Percentiles rank a stretch among this genome's conserved stretches.
phyloP scores from a whole-genome alignment of 208 protist species.

The Crithidia brevicula region DNA sequence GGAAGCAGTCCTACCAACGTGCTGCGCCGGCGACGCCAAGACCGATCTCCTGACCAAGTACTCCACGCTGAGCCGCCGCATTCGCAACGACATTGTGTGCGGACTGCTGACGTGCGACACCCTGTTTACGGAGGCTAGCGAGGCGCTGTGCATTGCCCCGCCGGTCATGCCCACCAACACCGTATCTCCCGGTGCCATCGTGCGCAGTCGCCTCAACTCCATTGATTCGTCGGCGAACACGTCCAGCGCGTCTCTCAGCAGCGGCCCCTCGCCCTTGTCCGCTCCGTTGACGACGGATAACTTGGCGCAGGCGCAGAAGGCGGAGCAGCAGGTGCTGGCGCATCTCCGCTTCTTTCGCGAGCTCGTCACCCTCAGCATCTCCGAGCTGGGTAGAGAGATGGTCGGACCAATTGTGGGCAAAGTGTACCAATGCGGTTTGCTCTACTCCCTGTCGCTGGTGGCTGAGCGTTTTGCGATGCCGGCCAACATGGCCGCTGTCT shows the following conservation, averaged over 20 bases:
- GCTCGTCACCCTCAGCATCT: slow-evolving; percentile 59
- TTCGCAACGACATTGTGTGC: slow-evolving; percentile 75
- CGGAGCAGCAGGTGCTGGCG: slow-evolving; percentile 68
- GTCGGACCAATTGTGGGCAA: slow-evolving; percentile 68
- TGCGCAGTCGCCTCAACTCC: slow-evolving; percentile 14
- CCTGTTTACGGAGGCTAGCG: slow-evolving; percentile 51
- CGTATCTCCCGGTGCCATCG: not conserved
- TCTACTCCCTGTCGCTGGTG: slow-evolving; percentile 75
- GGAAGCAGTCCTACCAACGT: slow-evolving; percentile 31
- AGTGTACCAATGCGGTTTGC: slow-evolving; percentile 56
- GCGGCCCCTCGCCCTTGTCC: slow-evolving; percentile 10
- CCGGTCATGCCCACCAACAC: not conserved
- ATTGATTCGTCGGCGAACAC: slow-evolving; percentile 22
- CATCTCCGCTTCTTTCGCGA: slow-evolving; percentile 78
- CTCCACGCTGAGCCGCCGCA: slow-evolving; percentile 47
- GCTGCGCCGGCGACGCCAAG: slow-evolving; percentile 14
- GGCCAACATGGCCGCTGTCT: slow-evolving; percentile 30
- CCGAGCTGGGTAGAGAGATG: slow-evolving; percentile 57
- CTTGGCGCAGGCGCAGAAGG: slow-evolving; percentile 10
- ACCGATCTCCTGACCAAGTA: slow-evolving; percentile 28
- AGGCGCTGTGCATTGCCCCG: slow-evolving; percentile 55
- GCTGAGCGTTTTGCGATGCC: slow-evolving; percentile 76
- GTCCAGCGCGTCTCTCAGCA: slow-evolving; percentile 25
- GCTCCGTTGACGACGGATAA: slow-evolving; percentile 10
- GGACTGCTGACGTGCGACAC: slow-evolving; percentile 52